These are phyloP conservation scores for Beauveria varroae DNA, from an alignment of 2,329 filamentous ascomycete genomes.

Conservation along the genomic window DNA sequence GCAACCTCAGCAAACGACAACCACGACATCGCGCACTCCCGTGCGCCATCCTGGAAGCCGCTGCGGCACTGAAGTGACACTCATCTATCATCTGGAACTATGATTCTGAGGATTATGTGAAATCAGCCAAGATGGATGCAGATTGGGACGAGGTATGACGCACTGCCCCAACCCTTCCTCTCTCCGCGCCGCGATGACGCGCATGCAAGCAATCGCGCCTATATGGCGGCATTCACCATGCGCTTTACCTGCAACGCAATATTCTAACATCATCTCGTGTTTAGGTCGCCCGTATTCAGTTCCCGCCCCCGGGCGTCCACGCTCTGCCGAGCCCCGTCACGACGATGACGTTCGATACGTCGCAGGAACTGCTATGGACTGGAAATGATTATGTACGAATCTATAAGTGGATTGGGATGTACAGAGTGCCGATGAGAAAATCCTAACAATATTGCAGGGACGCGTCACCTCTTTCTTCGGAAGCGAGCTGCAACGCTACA, in stretches of 20 bases:
- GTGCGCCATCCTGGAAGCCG: background rate
- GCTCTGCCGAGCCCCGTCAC: slow-evolving; percentile 64
- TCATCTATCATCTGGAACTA: slow-evolving; percentile 17
- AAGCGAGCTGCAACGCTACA: slow-evolving; percentile 78
- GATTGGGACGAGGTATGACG: slow-evolving; percentile 59
- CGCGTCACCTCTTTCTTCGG: slow-evolving; percentile 84
- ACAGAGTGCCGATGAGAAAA: background rate
- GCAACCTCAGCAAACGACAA: background rate
- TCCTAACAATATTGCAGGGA: slow-evolving; percentile 49
- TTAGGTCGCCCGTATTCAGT: slow-evolving; percentile 72
- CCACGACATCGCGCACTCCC: slow-evolving; percentile 1
- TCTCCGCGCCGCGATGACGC: slow-evolving; percentile 10
- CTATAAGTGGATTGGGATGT: background rate
- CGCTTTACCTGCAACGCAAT: background rate
- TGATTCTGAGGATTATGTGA: slow-evolving; percentile 29
- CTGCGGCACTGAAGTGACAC: background rate
- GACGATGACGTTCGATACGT: slow-evolving; percentile 80
- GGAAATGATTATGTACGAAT: slow-evolving; percentile 77
- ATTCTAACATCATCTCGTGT: slow-evolving; percentile 10
- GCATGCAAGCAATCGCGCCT: slow-evolving; percentile 15
- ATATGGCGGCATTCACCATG: background rate
- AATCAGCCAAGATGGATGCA: slow-evolving; percentile 50
- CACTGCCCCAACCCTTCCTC: slow-evolving; percentile 12
- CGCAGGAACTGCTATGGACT: slow-evolving; percentile 85
- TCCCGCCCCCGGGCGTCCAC: slow-evolving; percentile 69